Conservation (phyloP, 2,329 filamentous ascomycete species). For the Colletotrichum musae region DNA sequence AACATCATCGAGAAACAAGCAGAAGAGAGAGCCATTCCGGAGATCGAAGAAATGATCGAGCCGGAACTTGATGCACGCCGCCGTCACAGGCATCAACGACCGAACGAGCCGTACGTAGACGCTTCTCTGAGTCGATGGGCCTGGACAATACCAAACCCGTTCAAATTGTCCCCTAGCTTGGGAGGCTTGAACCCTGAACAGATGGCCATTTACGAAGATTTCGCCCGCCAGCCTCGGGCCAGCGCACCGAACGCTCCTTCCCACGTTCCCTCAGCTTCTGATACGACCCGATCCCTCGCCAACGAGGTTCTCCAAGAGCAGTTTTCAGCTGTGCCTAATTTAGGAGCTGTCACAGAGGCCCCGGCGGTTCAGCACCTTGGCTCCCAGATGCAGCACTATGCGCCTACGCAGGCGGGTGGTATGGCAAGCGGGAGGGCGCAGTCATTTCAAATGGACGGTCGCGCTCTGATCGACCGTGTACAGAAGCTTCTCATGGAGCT, state of each 20-base stretch:
- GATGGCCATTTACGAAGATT: conserved; percentile 96
- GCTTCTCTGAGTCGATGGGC: conserved; percentile 89
- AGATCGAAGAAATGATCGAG: conserved; percentile 95
- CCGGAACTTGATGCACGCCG: conserved; percentile 83
- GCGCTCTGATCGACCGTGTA: conserved; percentile 68
- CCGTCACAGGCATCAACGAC: conserved; percentile 80
- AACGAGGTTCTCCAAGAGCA: conserved; percentile 77
- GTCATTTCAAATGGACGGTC: conserved; percentile 65
- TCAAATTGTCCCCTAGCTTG: conserved; percentile 81
- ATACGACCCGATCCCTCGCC: conserved; percentile 72
- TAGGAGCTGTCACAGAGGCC: conserved; percentile 73
- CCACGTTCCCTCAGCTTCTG: conserved; percentile 71
- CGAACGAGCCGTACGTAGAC: conserved; percentile 89
- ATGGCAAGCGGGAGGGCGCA: conserved; percentile 66
- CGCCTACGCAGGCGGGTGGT: conserved; percentile 63
- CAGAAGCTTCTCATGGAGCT: conserved; percentile 72
- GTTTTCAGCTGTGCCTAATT: conserved; percentile 68
- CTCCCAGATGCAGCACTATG: conserved; percentile 69
- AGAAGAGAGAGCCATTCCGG: conserved; percentile 90
- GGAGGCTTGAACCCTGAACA: conserved; percentile 89
- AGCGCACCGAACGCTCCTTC: conserved; percentile 67
- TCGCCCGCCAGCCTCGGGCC: conserved; percentile 85
- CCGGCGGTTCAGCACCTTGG: conserved; percentile 66
- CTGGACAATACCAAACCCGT: conserved; percentile 93
- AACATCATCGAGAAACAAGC: conserved; percentile 95